Percentiles rank a stretch among this genome's conserved stretches.
These are phyloP conservation scores for Phaseolus coccineus DNA, from an alignment of 331 rosid genomes.

Conservation along the genomic window DNA sequence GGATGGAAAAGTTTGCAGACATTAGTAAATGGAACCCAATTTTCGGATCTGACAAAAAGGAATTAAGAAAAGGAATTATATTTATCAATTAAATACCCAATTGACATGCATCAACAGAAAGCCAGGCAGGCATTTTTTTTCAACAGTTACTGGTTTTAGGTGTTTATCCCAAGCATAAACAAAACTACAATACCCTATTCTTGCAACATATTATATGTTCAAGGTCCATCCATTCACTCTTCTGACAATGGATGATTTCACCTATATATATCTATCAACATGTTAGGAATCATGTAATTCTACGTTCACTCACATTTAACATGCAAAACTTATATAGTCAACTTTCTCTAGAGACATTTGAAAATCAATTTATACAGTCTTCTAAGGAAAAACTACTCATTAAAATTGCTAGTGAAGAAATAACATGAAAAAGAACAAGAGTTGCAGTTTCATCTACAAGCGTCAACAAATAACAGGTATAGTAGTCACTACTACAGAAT, in stretches of 20 bases:
- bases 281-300: conserved; percentile 9
- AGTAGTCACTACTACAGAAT: background rate
- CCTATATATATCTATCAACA: background rate
- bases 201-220: conserved; percentile 16
- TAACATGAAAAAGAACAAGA: background rate
- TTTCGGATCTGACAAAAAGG: background rate
- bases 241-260: background rate
- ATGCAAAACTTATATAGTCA: background rate
- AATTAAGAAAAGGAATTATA: background rate
- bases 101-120: conserved; percentile 23
- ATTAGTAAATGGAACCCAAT: conserved; percentile 9
- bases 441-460: background rate
- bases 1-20: conserved; percentile 18
- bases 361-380: conserved; percentile 9
- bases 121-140: background rate
- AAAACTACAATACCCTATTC: conserved; percentile 16
- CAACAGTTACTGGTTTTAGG: conserved; percentile 26
- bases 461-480: background rate
- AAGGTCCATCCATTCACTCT: conserved; percentile 9
- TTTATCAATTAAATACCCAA: conserved; percentile 5
- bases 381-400: background rate
- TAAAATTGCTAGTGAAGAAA: background rate
- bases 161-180: conserved; percentile 5
- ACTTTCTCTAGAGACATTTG: background rate
- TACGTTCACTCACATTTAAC: background rate